A percentile compares a stretch with the other conserved stretches of the same genome.
phyloP scores from a whole-genome alignment of 352 stramenopile species.

The Pythium chondricola region DNA sequence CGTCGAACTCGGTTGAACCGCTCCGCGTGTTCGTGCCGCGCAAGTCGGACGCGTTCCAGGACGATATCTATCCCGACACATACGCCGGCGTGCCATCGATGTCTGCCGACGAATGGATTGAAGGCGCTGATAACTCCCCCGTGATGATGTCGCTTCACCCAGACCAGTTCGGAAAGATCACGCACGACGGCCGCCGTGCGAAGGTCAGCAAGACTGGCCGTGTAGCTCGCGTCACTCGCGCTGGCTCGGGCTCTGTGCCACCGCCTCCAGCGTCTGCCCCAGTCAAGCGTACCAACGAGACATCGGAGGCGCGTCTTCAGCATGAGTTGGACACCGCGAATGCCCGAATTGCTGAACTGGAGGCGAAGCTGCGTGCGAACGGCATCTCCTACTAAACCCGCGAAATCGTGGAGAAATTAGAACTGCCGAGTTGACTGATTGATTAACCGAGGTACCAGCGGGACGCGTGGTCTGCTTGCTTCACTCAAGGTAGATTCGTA shows the following conservation, averaged over 20 bases:
- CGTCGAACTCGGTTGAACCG: constrained; percentile 95
- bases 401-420: constrained; percentile 15
- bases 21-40: constrained; percentile 95
- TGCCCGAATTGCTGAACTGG: constrained; percentile 76
- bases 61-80: constrained; percentile 98
- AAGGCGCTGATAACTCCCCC: constrained; percentile 91
- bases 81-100: constrained; percentile 93
- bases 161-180: constrained; percentile 78
- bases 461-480: constrained; percentile 4
- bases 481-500: constrained; percentile 1
- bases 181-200: constrained; percentile 75
- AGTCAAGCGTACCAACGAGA: constrained; percentile 23
- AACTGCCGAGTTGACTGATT: constrained; percentile 24
- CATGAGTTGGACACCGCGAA: constrained; percentile 74
- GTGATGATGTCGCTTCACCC: constrained; percentile 93
- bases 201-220: constrained; percentile 21
- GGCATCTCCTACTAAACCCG: constrained; percentile 72
- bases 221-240: constrained; percentile 21
- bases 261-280: constrained; percentile 17
- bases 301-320: constrained; percentile 61
- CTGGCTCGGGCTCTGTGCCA: constrained; percentile 23
- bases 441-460: no score
- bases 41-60: constrained; percentile 99
- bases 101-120: constrained; percentile 94
- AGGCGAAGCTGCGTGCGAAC: constrained; percentile 71